Percentiles rank a stretch among this genome's conserved stretches.
phyloP scores from a whole-genome alignment of 2,329 filamentous ascomycete genomes.

The Madurella mycetomatis region DNA sequence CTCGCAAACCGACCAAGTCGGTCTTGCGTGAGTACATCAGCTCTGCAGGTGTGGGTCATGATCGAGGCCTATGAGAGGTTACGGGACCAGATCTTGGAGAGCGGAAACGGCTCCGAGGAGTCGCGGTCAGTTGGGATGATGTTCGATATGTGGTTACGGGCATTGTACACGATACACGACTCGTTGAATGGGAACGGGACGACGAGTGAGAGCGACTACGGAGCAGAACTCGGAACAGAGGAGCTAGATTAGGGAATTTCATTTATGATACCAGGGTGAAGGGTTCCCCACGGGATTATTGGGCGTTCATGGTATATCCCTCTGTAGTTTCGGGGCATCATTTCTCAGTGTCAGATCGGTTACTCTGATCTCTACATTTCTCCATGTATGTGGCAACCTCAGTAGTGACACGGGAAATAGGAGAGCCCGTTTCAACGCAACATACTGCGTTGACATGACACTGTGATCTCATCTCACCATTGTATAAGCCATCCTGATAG shows the following conservation, averaged over 20 bases:
- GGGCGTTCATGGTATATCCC: not conserved
- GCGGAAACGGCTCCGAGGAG: slow-evolving; percentile 26
- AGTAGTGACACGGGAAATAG: too few relatives aligned
- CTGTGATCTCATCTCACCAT: too few relatives aligned
- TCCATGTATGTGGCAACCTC: too few relatives aligned
- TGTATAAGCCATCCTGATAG: too few relatives aligned
- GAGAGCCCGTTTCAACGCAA: too few relatives aligned
- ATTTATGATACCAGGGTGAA: not conserved
- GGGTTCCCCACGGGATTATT: not conserved
- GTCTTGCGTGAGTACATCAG: slow-evolving; percentile 35
- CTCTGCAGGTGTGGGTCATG: slow-evolving; percentile 53
- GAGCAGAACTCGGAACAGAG: slow-evolving; percentile 22
- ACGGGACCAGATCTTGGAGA: slow-evolving; percentile 40
- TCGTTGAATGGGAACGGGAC: slow-evolving; percentile 30
- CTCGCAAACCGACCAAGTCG: slow-evolving; percentile 28
- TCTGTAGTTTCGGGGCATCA: too few relatives aligned
- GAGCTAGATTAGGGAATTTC: slow-evolving; percentile 17
- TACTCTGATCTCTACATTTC: too few relatives aligned
- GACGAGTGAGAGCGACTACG: slow-evolving; percentile 34
- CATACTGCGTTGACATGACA: too few relatives aligned
- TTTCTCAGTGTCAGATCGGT: too few relatives aligned
- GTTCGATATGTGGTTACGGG: slow-evolving; percentile 49
- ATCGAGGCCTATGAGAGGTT: slow-evolving; percentile 55
- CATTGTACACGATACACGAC: slow-evolving; percentile 46
- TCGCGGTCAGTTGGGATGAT: slow-evolving; percentile 36